phyloP scores from a whole-genome alignment of 2,329 filamentous ascomycete genomes.

The Trichoderma sp. region DNA sequence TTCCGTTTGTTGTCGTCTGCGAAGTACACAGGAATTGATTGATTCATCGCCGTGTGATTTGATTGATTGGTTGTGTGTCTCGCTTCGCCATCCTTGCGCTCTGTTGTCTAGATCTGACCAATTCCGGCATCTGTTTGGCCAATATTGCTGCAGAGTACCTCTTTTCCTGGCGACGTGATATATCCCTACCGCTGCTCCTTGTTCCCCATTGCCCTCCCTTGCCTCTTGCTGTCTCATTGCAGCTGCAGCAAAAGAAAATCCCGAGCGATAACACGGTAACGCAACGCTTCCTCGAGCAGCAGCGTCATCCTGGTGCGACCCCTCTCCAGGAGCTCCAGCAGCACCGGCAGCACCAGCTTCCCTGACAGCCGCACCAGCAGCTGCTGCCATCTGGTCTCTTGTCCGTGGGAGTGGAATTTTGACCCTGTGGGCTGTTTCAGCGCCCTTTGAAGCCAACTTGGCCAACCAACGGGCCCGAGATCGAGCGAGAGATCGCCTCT shows the following conservation, averaged over 20 bases:
- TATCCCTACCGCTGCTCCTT: conserved; percentile 2
- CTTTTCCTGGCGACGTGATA: neutral
- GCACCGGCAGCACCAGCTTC: neutral
- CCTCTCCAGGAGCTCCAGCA: neutral
- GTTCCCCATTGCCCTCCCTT: neutral
- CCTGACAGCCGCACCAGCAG: neutral
- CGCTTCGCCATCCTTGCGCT: conserved; percentile 1
- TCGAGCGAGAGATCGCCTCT: conserved; percentile 20
- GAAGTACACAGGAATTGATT: conserved; percentile 16
- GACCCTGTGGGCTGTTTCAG: conserved; percentile 27
- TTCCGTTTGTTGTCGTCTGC: conserved; percentile 8
- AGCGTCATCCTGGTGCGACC: neutral
- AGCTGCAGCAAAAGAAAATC: neutral
- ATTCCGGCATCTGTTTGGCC: conserved; percentile 15
- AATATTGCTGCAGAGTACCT: conserved; percentile 9
- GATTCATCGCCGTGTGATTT: conserved; percentile 12
- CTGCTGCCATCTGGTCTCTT: neutral
- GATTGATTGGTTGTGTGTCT: conserved; percentile 16
- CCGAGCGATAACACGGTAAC: neutral
- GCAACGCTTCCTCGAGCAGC: conserved; percentile 5
- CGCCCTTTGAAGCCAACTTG: conserved; percentile 17
- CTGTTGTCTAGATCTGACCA: conserved; percentile 2
- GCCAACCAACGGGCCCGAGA: conserved; percentile 18
- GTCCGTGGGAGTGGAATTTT: conserved; percentile 13
- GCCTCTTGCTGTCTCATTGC: neutral